These are phyloP conservation scores for Ceratobasidium sp. DNA, from an alignment of 1,284 basidiomycete species.

Conservation along the genomic window DNA sequence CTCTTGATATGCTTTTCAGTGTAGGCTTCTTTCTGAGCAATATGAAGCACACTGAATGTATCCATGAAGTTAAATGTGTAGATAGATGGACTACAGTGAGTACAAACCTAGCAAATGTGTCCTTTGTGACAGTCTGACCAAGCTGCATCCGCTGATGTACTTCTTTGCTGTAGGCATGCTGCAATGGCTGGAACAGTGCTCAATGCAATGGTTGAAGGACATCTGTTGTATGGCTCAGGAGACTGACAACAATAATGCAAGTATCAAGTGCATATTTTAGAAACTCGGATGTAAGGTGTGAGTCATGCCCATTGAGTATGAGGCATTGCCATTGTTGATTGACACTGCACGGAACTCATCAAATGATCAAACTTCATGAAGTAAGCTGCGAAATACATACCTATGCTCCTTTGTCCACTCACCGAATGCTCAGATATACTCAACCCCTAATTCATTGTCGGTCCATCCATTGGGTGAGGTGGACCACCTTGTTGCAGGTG, in stretches of 20 bases:
- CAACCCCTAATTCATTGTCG: slow-evolving; percentile 22
- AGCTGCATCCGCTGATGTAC: background rate
- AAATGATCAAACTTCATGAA: too few species aligned
- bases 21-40: too few species aligned
- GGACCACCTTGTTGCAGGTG: slow-evolving; percentile 1
- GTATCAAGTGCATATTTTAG: slow-evolving; percentile 53
- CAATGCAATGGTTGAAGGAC: slow-evolving; percentile 60
- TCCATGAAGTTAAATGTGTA: too few species aligned
- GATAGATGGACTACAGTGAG: too few species aligned
- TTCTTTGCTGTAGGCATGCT: slow-evolving; percentile 2
- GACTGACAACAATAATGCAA: slow-evolving; percentile 56
- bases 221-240: slow-evolving; percentile 62
- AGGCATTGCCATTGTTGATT: slow-evolving; percentile 24
- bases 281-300: slow-evolving; percentile 48
- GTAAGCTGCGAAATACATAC: background rate
- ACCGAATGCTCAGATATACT: slow-evolving; percentile 28
- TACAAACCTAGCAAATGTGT: slow-evolving; percentile 48
- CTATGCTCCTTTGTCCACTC: slow-evolving; percentile 4
- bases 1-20: too few species aligned
- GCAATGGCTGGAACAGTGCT: slow-evolving; percentile 57
- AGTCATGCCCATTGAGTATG: slow-evolving; percentile 43
- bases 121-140: slow-evolving; percentile 46
- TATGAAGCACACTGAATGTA: too few species aligned
- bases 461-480: slow-evolving; percentile 62
- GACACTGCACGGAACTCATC: background rate